A percentile compares a stretch with the other conserved stretches of the same genome.
These are phyloP conservation scores for Syzygium aqueum DNA, from an alignment of 345 rosid genomes.

Conservation along the genomic window DNA sequence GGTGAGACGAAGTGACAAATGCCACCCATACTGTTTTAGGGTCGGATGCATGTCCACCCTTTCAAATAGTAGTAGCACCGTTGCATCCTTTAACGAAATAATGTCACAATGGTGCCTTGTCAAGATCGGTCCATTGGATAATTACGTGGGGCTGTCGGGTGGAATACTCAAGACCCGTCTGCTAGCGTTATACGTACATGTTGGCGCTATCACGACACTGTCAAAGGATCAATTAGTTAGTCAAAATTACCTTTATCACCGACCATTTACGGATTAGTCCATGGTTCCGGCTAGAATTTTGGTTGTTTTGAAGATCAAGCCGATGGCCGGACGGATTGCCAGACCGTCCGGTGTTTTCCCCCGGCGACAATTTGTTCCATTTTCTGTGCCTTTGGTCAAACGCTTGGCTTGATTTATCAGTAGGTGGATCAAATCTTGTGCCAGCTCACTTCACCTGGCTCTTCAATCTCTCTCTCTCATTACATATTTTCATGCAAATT, in stretches of 20 bases:
- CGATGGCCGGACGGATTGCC: not conserved
- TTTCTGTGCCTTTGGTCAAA: not conserved
- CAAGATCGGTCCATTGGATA: not conserved
- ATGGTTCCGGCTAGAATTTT: not conserved
- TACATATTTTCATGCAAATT: too few species aligned
- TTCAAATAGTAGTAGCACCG: not conserved
- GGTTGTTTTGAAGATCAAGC: not conserved
- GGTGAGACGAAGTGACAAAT: not conserved
- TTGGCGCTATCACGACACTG: not conserved
- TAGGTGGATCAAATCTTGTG: not conserved
- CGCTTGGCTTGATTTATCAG: not conserved
- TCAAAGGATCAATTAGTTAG: not conserved
- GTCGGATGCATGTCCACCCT: not conserved
- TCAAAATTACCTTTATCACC: not conserved
- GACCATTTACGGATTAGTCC: not conserved
- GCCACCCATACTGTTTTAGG: not conserved
- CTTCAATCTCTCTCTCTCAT: not conserved
- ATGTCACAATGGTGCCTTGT: not conserved
- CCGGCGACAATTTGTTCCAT: not conserved
- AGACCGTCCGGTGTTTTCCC: not conserved
- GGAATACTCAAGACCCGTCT: not conserved
- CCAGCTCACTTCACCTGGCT: not conserved
- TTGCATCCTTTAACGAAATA: not conserved
- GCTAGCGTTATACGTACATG: not conserved
- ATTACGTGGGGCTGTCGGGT: not conserved